A percentile compares a stretch with the other conserved stretches of the same genome.
Conservation (phyloP, 306 rosid species). For the Albizia julibrissin region DNA sequence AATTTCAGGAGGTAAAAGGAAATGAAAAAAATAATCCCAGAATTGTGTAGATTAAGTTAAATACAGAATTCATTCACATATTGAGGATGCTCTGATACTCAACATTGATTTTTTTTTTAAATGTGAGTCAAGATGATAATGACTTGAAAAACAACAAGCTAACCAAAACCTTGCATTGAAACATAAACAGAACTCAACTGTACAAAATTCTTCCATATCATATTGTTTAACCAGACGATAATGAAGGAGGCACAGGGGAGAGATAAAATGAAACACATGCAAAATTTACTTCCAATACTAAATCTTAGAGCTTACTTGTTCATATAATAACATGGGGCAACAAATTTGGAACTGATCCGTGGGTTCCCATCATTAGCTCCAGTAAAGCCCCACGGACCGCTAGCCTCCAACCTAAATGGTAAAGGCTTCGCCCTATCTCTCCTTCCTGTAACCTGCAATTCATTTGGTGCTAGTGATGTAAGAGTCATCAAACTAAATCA, state of each 20-base stretch:
- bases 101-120: neutral
- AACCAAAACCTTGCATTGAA: neutral
- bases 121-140: neutral
- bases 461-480: conserved; percentile 25
- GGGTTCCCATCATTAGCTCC: conserved; percentile 98
- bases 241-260: neutral
- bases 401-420: conserved; percentile 77
- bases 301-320: conserved; percentile 65
- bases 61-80: conserved; percentile 3
- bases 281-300: conserved; percentile 27
- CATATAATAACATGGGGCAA: conserved; percentile 82
- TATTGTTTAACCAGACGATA: neutral
- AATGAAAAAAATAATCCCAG: neutral
- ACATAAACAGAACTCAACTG: neutral
- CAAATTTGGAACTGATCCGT: conserved; percentile 76
- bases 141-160: conserved; percentile 6
- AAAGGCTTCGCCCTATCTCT: conserved; percentile 95
- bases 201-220: neutral
- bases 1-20: conserved; percentile 1
- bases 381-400: conserved; percentile 85
- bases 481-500: conserved; percentile 1
- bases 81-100: conserved; percentile 8
- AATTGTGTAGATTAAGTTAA: neutral
- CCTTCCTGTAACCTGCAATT: conserved; percentile 91
- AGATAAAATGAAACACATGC: neutral